Evolutionary conservation across 2,329 filamentous ascomycete genomes (phyloP).

Genomic region (Neofusicoccum kwambonambiense): DNA sequence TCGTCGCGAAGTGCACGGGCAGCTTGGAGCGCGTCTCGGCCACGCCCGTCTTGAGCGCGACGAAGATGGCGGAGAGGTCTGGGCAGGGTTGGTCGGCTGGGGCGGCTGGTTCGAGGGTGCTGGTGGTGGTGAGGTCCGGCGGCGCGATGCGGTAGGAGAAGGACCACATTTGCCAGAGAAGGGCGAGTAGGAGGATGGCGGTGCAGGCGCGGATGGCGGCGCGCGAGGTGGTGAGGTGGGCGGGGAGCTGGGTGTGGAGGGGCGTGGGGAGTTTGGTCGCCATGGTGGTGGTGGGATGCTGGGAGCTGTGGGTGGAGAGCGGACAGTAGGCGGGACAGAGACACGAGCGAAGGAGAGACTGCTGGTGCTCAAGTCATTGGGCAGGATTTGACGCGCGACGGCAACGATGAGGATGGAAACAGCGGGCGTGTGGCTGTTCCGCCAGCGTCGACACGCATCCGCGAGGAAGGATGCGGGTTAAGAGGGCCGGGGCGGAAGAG

Average conservation of each 20-base stretch:
- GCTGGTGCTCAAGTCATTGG: not conserved
- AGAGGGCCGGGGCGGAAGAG: not conserved
- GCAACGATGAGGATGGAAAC: not conserved
- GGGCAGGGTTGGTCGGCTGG: constrained; percentile 22
- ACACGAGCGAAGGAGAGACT: not conserved
- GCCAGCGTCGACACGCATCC: not conserved
- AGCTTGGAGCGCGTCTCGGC: constrained; percentile 57
- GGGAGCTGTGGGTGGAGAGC: not conserved
- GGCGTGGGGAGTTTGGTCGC: not conserved
- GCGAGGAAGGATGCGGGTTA: not conserved
- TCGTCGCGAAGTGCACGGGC: constrained; percentile 41
- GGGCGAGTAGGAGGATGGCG: not conserved
- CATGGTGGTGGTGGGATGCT: not conserved
- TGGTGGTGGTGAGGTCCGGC: not conserved
- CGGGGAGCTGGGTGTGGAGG: not conserved
- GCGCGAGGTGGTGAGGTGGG: not conserved
- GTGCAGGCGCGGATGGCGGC: not conserved
- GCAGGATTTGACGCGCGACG: not conserved
- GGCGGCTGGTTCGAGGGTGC: not conserved
- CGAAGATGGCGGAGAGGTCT: constrained; percentile 51
- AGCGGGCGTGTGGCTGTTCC: not conserved
- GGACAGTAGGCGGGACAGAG: no score
- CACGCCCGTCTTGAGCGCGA: constrained; percentile 59
- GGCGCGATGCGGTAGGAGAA: not conserved
- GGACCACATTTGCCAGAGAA: constrained; percentile 6